Base-by-base conservation (phyloP, 345 rosid species). In the Eutrema heterophyllum region DNA sequence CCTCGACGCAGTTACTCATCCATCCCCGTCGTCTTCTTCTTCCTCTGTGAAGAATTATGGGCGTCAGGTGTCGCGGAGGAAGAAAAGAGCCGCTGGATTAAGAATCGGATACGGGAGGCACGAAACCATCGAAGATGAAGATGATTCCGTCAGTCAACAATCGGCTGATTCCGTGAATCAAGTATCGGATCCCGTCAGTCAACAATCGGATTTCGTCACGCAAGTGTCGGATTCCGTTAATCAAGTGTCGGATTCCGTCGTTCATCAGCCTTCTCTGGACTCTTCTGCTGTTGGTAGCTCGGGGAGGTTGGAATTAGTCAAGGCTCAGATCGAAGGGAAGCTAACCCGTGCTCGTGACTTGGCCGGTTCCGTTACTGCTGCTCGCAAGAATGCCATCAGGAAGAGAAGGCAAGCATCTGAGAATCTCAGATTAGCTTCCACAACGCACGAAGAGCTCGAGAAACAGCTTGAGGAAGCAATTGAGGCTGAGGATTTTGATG, bases 401-500 rank as follows among this genome's bases (percentile, higher is more conserved):
- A 80, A 72, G 72, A 86, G 90, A 81, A 86, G 97, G 36, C 81
- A 81, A 76, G 96, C 87, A 18, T 81, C 90, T 4, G 88, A 86
- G 33, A 76, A 75, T 74, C 84, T 90, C 61, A 70, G 79, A 61
- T 83, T 66, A 9, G 93, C 86, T 67, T 87, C 93, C 5, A 66
- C 73, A 8, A 75, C 70, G 50, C 85, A 78, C 72, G 75, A 78
- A 11, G 86, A 82, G 49, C 87, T 93, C 27, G 95, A 90, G 76
- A 81, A 72, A 73, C 83, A 84, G 74, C 81, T 93, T 82, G 91
- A 90, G 68, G 90, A 85, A 16, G 96, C 93, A 6, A 88, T 93
- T 50, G 98, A 93, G 65, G 79, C 93, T 0, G 98, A 93, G 80
- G 96, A 93, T 80, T 93, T 93, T 29, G 96, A 88, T 60, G 82